Evolutionary conservation across 228 moss, liverwort and hornwort species (phyloP), one percentile per base, ranked within the genome.

Genomic region (Sphagnum fallax): DNA sequence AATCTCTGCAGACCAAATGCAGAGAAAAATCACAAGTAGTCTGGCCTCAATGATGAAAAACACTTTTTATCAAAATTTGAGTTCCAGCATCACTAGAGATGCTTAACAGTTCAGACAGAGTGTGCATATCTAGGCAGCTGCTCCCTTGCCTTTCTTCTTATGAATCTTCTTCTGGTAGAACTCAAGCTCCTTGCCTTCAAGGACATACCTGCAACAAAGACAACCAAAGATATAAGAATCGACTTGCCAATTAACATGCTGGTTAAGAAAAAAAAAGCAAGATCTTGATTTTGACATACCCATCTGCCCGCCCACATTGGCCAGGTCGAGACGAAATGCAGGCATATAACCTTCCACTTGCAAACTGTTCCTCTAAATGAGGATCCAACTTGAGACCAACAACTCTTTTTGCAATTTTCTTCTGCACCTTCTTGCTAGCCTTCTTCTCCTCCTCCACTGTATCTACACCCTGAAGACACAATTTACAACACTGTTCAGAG

Each of bases 281-380:
- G 12, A 55, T 55, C 55, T 32, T 32, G 32, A 32, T 32, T 32
- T 32, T 2, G 11, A 51, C 71, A n/a, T 78, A 91, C 91, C 89
- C 91, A 50, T 92, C 89, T 8, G 85, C 80, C 18, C 89, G 93
- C 68, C 93, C 93, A 81, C 93, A 93, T 70, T 93, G 93, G 62
- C 91, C 91, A 10, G 93, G 93, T 64, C 92, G 84, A 12, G 92
- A 92, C 5, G 92, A 71, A 49, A 92, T 88, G 65, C 88, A 90
- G n/a, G 93, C 93, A 10, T 89, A 76, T 75, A 93, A 72, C 71
- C 93, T 85, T 51, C 91, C 91, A n/a, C 91, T 89, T 15, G 91
- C 81, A 47, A 93, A 91, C 83, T 93, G 93, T 11, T 89, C 89
- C 71, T 93, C 93, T 74, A 93, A 71, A 68, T 93, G 93, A 10